Evolutionary conservation across 768 basidiomycete species (phyloP), one percentile per base, ranked within the genome.

Genomic region (Mrakia frigida): DNA sequence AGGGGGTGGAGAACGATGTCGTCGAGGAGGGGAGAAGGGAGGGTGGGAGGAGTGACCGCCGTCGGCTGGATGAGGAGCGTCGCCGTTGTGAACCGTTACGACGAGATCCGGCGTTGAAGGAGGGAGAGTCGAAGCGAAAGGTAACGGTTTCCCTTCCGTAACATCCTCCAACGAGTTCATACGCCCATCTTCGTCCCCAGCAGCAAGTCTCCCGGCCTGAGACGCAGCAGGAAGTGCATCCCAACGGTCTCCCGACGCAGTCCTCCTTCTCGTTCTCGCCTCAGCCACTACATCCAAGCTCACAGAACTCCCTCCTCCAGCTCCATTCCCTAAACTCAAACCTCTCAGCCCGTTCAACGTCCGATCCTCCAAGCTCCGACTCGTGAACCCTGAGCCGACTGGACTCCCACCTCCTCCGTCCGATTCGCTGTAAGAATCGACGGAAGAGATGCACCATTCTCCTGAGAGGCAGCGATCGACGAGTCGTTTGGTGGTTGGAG

Each of bases 381-480:
- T 68, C 6, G 23, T 39, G 14, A 23, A 23, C 5, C 25, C 65
- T 39, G 37, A 39, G 25, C 65, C 65, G 21, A 35, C 39, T 43
- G 65, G 65, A 39, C 65, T 68, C 3, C 35, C 28, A 6, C 52
- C 71, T 18, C 71, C 46, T 37, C 31, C 11, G 52, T 72, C 71
- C 28, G 50, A 53, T 10, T 72, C 59, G 71, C n/a, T 37, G 71
- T 72, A 56, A 18, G 71, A 72, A 14, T 53, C 71, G 33, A 56
- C 11, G 25, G 71, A 56, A 7, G 71, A 72, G 10, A 78, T 80
- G 59, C 82, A 82, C 94, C 94, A 97, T 11, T 91, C 90, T 3
- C 91, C 94, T 21, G 86, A 85, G 28, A 98, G 87, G 83, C 95
- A 98, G 56, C 97, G 88, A 76, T 94, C 92, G 25, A 98, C 97